Evolutionary conservation across 331 rosid genomes (phyloP).

Genomic region (Prunus yedoensis): DNA sequence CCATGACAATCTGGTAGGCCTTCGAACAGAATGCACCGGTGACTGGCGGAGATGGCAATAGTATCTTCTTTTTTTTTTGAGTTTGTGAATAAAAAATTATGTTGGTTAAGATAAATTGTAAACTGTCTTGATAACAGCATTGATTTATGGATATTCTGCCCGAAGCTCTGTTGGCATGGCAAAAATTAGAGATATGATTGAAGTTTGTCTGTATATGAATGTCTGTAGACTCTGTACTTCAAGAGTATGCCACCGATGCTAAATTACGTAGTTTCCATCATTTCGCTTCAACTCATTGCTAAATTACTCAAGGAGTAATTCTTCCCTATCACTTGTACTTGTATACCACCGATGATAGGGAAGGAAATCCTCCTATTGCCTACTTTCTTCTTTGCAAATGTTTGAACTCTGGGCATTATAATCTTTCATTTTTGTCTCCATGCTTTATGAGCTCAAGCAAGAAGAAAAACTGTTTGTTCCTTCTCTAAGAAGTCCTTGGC

Average conservation of each 20-base stretch:
- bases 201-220: conserved; percentile 61
- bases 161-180: conserved; percentile 70
- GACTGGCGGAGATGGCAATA: conserved; percentile 66
- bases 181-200: conserved; percentile 67
- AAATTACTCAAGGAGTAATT: not conserved
- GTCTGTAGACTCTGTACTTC: not conserved
- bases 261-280: not conserved
- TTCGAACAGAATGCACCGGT: conserved; percentile 37
- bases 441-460: not conserved
- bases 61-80: conserved; percentile 4
- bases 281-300: not conserved
- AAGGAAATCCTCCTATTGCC: not conserved
- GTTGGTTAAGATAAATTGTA: not conserved
- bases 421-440: not conserved
- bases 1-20: too few relatives aligned
- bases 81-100: not conserved
- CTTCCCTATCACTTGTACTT: not conserved
- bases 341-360: not conserved
- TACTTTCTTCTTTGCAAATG: not conserved
- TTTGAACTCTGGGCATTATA: not conserved
- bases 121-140: conserved; percentile 47
- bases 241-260: not conserved
- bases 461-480: not conserved
- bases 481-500: conserved; percentile 50
- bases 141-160: conserved; percentile 70